Base-by-base conservation (phyloP, 768 basidiomycete species). In the Amanita inopinata region DNA sequence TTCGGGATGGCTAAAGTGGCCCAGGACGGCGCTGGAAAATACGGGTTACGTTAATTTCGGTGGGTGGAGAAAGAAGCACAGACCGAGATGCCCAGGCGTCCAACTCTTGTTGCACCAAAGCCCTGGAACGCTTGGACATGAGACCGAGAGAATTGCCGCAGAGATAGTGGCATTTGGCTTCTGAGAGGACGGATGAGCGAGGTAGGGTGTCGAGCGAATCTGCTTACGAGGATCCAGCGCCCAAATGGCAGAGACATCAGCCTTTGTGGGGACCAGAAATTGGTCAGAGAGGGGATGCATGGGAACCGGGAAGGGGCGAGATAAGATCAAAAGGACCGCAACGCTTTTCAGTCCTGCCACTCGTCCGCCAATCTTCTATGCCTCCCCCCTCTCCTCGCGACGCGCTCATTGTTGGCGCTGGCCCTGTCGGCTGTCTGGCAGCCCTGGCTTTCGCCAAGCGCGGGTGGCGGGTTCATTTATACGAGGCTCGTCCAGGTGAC, bases 131-230 rank as follows among this genome's bases (percentile, higher is more conserved):
- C 57, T 80, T 87, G 33, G 86, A 76, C 54, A 88, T 66, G 42
- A 83, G 70, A 3, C 96, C 96, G 7, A 98, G 74, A 18, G 92
- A 97, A 65, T 99, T 98, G 24, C 96, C 96, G 58, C 89, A 93
- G 39, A 99, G 78, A 61, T 99, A 99, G 24, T 80, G 77, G 59
- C 78, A 80, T 43, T 67, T 64, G 43, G 56, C 58, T 38, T 76
- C 75, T 69, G 60, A 61, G 15, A 51, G 43, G 34, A 35, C 31
- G 40, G 38, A 31, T 46, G 34, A 49, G 45, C 18, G 28, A 44
- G 25, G 20, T 28, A 18, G 24, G 30, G 33, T 34, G 47, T 33
- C 15, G 40, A 40, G 33, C 27, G 11, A 19, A 9, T 5, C 31
- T 9, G 32, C 59, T 46, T 40, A 74, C 74, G 69, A 52, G 61